Evolutionary conservation across 2,329 filamentous ascomycete genomes (phyloP).

Genomic region (Penicillium rolfsii): DNA sequence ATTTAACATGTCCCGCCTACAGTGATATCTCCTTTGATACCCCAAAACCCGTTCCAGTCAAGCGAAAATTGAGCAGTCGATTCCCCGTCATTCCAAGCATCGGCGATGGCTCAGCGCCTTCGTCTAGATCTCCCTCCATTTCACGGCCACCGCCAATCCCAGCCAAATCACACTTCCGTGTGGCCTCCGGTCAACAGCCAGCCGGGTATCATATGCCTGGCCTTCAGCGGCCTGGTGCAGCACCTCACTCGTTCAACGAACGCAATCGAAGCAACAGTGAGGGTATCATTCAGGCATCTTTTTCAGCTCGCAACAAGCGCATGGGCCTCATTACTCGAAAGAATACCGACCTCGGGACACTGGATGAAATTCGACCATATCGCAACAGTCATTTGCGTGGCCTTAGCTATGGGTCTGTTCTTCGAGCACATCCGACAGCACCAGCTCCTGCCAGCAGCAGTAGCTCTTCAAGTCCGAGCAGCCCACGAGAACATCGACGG

Average conservation of each 20-base stretch:
- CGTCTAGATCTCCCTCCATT: conserved; percentile 69
- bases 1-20: conserved; percentile 30
- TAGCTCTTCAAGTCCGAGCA: conserved; percentile 50
- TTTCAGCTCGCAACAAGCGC: conserved; percentile 56
- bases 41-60: conserved; percentile 64
- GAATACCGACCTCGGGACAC: conserved; percentile 56
- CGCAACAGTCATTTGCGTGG: conserved; percentile 60
- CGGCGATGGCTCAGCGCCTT: conserved; percentile 63
- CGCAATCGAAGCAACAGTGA: conserved; percentile 65
- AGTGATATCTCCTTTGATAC: conserved; percentile 78
- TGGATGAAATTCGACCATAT: conserved; percentile 57
- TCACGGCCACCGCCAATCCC: conserved; percentile 76
- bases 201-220: conserved; percentile 45
- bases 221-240: conserved; percentile 71
- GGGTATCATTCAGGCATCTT: conserved; percentile 56
- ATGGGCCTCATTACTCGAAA: conserved; percentile 65
- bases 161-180: conserved; percentile 76
- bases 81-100: conserved; percentile 60
- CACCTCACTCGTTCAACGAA: conserved; percentile 67
- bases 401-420: conserved; percentile 60
- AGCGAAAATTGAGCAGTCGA: conserved; percentile 57
- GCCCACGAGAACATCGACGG: conserved; percentile 47
- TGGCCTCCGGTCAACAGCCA: conserved; percentile 48
- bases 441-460: conserved; percentile 35
- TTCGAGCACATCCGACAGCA: conserved; percentile 43